These are phyloP conservation scores for Oenanthe javanica DNA, from an alignment of 140 eudicot genomes.

Conservation along the genomic window DNA sequence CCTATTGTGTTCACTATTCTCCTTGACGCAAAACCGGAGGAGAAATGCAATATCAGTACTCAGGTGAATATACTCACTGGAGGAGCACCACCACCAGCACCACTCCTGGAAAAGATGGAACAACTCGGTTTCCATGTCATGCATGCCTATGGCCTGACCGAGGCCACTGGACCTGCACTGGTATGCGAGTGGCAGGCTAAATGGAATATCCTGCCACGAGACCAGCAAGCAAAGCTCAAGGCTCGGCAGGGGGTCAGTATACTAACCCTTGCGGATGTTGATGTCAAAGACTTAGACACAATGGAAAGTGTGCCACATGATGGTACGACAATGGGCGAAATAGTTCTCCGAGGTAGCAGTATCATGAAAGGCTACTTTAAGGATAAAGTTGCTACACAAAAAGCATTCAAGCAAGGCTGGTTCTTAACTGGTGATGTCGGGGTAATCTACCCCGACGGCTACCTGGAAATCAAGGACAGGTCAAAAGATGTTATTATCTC, in stretches of 20 bases:
- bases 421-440: constrained; percentile 81
- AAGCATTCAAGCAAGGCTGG: constrained; percentile 59
- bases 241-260: constrained; percentile 75
- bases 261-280: constrained; percentile 56
- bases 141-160: constrained; percentile 85
- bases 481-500: constrained; percentile 75
- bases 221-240: constrained; percentile 35
- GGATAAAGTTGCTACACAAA: constrained; percentile 42
- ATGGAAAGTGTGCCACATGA: constrained; percentile 52
- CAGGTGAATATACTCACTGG: constrained; percentile 65
- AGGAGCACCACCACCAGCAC: constrained; percentile 85
- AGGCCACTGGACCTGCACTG: constrained; percentile 82
- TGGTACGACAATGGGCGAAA: constrained; percentile 70
- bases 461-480: constrained; percentile 83
- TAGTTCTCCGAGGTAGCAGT: constrained; percentile 71
- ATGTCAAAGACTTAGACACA: constrained; percentile 51
- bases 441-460: constrained; percentile 76
- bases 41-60: constrained; percentile 27
- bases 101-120: constrained; percentile 51
- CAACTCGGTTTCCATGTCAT: constrained; percentile 60
- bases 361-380: constrained; percentile 82
- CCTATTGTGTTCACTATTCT: constrained; percentile 68
- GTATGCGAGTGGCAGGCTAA: constrained; percentile 78
- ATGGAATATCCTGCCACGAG: constrained; percentile 43
- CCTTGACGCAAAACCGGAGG: constrained; percentile 53